Conservation (phyloP, 352 stramenopile species). For the Peronospora farinosa region DNA sequence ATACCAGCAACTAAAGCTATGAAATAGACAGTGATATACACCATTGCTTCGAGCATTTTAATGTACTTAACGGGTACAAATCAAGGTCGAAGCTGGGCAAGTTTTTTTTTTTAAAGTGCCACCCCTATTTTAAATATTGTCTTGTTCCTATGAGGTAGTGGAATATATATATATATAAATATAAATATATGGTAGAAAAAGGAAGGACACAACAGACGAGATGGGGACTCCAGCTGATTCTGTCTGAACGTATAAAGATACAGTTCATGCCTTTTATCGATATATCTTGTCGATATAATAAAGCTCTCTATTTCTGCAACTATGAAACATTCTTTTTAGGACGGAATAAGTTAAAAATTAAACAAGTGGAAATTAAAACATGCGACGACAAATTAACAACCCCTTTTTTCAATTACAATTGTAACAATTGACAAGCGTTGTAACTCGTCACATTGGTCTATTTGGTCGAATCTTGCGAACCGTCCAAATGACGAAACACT, state of each 20-base stretch:
- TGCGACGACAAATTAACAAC: too few species aligned
- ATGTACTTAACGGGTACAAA: conserved; percentile 3
- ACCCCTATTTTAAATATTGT: conserved; percentile 8
- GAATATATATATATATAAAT: too few species aligned
- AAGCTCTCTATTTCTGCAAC: too few species aligned
- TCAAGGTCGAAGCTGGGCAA: conserved; percentile 1
- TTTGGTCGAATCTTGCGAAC: neutral
- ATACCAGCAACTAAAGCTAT: conserved; percentile 20
- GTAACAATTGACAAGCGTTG: neutral
- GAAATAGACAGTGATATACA: conserved; percentile 22
- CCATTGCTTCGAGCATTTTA: conserved; percentile 15
- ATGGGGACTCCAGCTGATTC: neutral
- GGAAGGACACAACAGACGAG: neutral
- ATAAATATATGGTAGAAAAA: too few species aligned
- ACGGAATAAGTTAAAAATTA: too few species aligned
- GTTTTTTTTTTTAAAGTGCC: neutral
- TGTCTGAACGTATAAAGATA: too few species aligned
- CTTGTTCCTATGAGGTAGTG: neutral
- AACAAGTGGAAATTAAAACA: too few species aligned
- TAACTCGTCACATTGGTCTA: neutral
- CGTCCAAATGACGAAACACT: conserved; percentile 4
- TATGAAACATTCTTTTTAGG: too few species aligned
- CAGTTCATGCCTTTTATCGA: too few species aligned
- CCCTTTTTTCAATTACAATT: neutral
- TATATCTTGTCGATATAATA: too few species aligned